phyloP scores from a whole-genome alignment of 331 rosid genomes.

The Stylosanthes scabra region DNA sequence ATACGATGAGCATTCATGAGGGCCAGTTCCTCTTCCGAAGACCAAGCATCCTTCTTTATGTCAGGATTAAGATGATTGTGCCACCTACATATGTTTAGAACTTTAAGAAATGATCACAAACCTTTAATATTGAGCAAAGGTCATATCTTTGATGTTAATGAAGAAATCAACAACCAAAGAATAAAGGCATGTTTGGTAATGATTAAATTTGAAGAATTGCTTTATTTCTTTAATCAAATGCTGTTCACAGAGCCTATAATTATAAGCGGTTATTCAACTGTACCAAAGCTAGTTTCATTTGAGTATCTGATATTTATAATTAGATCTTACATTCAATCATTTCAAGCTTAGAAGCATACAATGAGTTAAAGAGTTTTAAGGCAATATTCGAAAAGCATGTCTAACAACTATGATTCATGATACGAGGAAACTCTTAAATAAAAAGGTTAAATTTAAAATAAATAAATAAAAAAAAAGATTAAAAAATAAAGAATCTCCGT shows the following conservation, averaged over 20 bases:
- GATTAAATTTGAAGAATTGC: neutral
- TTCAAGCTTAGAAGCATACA: slow-evolving; percentile 1
- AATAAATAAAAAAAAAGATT: too few relatives aligned
- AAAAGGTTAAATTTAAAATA: neutral
- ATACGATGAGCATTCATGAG: slow-evolving; percentile 87
- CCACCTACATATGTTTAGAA: slow-evolving; percentile 71
- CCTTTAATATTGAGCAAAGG: neutral
- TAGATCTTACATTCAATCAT: neutral
- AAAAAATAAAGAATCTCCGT: slow-evolving; percentile 10
- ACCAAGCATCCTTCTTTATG: slow-evolving; percentile 96
- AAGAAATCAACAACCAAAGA: slow-evolving; percentile 14
- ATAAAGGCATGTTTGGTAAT: neutral
- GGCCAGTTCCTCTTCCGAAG: slow-evolving; percentile 83
- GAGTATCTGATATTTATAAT: neutral
- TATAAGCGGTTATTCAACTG: neutral
- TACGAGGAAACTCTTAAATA: neutral
- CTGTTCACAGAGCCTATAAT: neutral
- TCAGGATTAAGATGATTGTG: slow-evolving; percentile 98
- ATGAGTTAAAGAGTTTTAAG: slow-evolving; percentile 8
- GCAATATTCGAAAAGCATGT: slow-evolving; percentile 12
- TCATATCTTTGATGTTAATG: neutral
- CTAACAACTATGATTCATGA: neutral
- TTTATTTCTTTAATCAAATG: neutral
- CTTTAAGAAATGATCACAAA: neutral
- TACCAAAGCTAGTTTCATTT: neutral